A percentile compares a stretch with the other conserved stretches of the same genome.
Evolutionary conservation across 73 alveolate genomes (phyloP).

Genomic region (Uronychia setigera): DNA sequence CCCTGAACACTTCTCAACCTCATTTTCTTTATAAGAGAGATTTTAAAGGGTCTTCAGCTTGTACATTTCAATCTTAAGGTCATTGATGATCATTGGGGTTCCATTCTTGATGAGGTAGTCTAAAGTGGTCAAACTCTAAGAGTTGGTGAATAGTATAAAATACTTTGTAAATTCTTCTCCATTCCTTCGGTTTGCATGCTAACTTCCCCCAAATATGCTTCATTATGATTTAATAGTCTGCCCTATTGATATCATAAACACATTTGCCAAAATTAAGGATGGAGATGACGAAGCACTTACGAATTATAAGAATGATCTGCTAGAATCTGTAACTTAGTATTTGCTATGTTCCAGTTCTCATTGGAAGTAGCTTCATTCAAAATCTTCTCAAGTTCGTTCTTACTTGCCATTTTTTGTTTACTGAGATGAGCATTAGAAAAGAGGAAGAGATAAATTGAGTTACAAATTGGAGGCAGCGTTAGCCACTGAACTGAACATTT

Average conservation of each 20-base stretch:
- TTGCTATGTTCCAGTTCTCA: conserved; percentile 71
- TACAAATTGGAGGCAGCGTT: too few relatives aligned
- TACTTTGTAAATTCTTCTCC: conserved; percentile 70
- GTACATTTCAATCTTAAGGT: conserved; percentile 62
- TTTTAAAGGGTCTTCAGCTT: conserved; percentile 63
- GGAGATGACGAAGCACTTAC: too few relatives aligned
- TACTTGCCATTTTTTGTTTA: conserved; percentile 51
- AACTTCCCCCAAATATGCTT: conserved; percentile 62
- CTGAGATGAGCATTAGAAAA: too few relatives aligned
- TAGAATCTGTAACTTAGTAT: conserved; percentile 53
- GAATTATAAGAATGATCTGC: conserved; percentile 65
- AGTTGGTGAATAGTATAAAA: conserved; percentile 44
- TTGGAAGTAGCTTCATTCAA: conserved; percentile 65
- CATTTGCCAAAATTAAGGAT: too few relatives aligned
- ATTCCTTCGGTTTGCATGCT: conserved; percentile 66
- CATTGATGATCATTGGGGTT: conserved; percentile 61
- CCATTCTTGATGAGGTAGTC: conserved; percentile 72
- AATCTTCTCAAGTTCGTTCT: conserved; percentile 41
- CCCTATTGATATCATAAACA: too few relatives aligned
- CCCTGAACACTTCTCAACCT: conserved; percentile 57
- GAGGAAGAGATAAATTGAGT: too few relatives aligned
- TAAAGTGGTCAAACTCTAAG: conserved; percentile 1
- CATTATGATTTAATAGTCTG: conserved; percentile 64
- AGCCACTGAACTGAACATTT: too few relatives aligned
- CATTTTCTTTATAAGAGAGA: conserved; percentile 48